phyloP scores from a whole-genome alignment of 2,329 filamentous ascomycete genomes.

The Alternaria brassicicola region DNA sequence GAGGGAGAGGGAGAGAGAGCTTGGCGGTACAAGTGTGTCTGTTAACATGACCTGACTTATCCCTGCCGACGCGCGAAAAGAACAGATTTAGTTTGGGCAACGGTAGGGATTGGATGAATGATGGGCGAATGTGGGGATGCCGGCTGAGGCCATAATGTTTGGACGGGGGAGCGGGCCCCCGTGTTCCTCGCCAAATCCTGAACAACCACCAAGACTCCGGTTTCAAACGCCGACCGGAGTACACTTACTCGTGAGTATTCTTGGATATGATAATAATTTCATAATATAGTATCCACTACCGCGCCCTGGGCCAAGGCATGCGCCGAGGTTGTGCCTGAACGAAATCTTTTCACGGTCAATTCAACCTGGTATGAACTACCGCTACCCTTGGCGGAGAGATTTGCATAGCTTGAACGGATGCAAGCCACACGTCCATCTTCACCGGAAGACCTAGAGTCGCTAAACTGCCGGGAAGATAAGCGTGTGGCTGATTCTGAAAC shows the following conservation, averaged over 20 bases:
- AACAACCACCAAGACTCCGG: conserved; percentile 6
- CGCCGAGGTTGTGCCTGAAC: conserved; percentile 3
- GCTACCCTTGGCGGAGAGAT: background rate
- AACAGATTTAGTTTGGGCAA: background rate
- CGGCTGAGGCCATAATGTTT: conserved; percentile 10
- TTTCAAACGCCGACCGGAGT: background rate
- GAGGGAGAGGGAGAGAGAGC: background rate
- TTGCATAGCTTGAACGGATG: background rate
- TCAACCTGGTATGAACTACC: background rate
- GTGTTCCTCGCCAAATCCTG: conserved; percentile 5
- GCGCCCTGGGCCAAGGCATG: background rate
- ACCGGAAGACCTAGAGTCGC: conserved; percentile 4
- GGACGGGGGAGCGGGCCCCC: conserved; percentile 3
- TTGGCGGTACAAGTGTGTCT: conserved; percentile 4
- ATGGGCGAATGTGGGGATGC: background rate
- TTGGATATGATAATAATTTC: background rate
- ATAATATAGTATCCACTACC: background rate
- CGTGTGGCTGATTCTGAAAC: conserved; percentile 1
- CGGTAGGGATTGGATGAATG: background rate
- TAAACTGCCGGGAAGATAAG: background rate
- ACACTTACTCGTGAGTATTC: background rate
- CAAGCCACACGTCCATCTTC: conserved; percentile 7
- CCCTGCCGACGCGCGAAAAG: background rate
- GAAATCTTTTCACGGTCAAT: background rate
- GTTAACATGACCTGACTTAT: conserved; percentile 6